Evolutionary conservation across 768 basidiomycete genomes (phyloP).

Genomic region (Flagelloscypha sp.): DNA sequence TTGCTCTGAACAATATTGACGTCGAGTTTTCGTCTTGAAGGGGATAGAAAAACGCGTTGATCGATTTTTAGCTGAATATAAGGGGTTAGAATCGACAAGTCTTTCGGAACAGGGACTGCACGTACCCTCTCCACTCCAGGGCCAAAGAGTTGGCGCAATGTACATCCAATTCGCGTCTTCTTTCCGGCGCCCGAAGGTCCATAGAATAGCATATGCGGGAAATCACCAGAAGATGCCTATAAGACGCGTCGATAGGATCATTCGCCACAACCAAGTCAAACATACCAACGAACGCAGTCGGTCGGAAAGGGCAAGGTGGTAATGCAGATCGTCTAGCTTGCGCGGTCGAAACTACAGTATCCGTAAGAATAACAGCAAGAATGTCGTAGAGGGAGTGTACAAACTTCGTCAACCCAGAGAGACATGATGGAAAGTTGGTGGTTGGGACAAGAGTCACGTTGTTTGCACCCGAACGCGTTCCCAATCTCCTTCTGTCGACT

Average conservation of each 20-base stretch:
- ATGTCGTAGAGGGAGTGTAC: conserved; percentile 5
- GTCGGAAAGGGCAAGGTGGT: conserved; percentile 73
- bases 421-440: conserved; percentile 34
- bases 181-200: conserved; percentile 96
- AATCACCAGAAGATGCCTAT: conserved; percentile 84
- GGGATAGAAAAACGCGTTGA: conserved; percentile 91
- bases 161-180: conserved; percentile 92
- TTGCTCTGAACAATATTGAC: conserved; percentile 97
- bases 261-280: not conserved
- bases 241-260: conserved; percentile 1
- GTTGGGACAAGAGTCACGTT: too few species aligned
- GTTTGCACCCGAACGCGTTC: too few species aligned
- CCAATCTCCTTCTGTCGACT: too few species aligned
- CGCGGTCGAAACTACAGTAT: conserved; percentile 72
- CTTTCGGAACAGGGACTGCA: conserved; percentile 1
- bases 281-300: conserved; percentile 75
- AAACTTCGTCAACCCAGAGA: conserved; percentile 61
- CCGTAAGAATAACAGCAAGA: conserved; percentile 1
- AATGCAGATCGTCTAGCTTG: conserved; percentile 77
- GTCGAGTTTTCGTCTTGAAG: conserved; percentile 89
- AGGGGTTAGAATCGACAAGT: not conserved
- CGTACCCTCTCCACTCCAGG: conserved; percentile 85
- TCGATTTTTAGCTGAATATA: conserved; percentile 83
- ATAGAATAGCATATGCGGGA: conserved; percentile 96
- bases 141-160: conserved; percentile 83